Percentiles rank a stretch among this genome's conserved stretches.
Conservation (phyloP, 768 basidiomycete genomes). For the Sporobolomyces roseus region DNA sequence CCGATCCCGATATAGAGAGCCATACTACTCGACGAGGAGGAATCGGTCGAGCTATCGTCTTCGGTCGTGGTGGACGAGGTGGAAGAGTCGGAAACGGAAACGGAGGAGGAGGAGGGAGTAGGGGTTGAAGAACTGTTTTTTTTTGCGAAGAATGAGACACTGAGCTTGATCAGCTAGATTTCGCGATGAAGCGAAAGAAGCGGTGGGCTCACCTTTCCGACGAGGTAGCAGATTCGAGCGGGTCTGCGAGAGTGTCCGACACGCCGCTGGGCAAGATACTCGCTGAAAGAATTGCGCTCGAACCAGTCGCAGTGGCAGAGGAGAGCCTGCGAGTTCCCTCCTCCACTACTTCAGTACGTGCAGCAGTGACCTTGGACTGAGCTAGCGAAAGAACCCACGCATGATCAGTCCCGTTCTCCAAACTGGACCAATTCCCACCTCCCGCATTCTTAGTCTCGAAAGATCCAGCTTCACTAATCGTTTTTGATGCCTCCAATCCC, state of each 20-base stretch:
- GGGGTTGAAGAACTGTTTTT: not conserved
- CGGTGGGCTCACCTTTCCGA: not conserved
- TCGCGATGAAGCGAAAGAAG: no score
- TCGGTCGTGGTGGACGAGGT: not conserved
- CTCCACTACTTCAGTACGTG: not conserved
- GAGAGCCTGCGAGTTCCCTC: no score
- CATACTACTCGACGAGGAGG: not conserved
- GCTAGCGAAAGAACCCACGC: not conserved
- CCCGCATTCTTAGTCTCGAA: no score
- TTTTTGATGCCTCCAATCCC: not conserved
- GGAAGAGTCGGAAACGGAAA: not conserved
- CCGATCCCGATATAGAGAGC: slow-evolving; percentile 5
- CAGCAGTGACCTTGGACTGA: not conserved
- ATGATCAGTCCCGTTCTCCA: no score
- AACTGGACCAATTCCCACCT: no score
- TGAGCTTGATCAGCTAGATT: not conserved
- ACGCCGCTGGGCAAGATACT: no score
- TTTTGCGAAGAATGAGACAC: no score
- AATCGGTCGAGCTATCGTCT: not conserved
- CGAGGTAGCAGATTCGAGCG: not conserved
- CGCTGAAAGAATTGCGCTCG: no score
- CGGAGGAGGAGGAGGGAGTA: not conserved
- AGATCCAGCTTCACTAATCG: no score
- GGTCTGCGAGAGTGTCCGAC: not conserved
- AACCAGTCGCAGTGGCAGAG: not conserved